These are phyloP conservation scores for Cutaneotrichosporon sp. DNA, from an alignment of 1,284 basidiomycete genomes.

Conservation along the genomic window DNA sequence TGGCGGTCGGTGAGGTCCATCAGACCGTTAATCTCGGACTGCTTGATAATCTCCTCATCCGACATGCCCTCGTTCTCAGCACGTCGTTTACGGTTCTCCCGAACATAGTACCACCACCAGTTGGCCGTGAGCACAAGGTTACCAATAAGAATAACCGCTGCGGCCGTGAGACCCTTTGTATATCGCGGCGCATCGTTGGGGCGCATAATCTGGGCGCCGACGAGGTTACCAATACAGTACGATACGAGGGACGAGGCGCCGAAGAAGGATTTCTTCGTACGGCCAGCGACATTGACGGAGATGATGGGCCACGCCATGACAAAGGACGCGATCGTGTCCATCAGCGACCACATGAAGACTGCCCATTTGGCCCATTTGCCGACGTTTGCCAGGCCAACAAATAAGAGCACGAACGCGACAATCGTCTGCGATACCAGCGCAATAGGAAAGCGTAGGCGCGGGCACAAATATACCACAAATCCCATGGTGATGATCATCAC, in stretches of 20 bases:
- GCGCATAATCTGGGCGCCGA: slow-evolving; percentile 32
- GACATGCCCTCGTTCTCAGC: slow-evolving; percentile 24
- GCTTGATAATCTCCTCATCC: slow-evolving; percentile 29
- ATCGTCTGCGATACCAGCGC: slow-evolving; percentile 23
- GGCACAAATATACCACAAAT: slow-evolving; percentile 23
- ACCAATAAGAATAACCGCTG: slow-evolving; percentile 22
- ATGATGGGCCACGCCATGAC: slow-evolving; percentile 21
- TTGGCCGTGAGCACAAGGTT: slow-evolving; percentile 19
- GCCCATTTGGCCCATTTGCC: slow-evolving; percentile 32
- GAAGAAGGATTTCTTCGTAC: slow-evolving; percentile 30
- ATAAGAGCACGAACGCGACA: slow-evolving; percentile 29
- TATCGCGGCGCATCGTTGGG: slow-evolving; percentile 29
- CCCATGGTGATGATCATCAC: slow-evolving; percentile 21
- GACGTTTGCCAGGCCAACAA: slow-evolving; percentile 23
- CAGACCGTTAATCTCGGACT: slow-evolving; percentile 30
- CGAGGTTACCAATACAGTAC: slow-evolving; percentile 35
- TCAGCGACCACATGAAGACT: slow-evolving; percentile 20
- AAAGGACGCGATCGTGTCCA: slow-evolving; percentile 28
- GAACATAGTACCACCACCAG: slow-evolving; percentile 31
- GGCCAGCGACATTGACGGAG: slow-evolving; percentile 23
- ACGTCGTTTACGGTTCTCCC: slow-evolving; percentile 30
- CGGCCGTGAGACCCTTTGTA: slow-evolving; percentile 22
- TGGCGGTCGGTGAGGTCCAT: slow-evolving; percentile 33
- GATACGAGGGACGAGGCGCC: slow-evolving; percentile 21
- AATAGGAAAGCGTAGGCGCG: slow-evolving; percentile 30